Percentiles rank a stretch among this genome's conserved stretches.
Evolutionary conservation across 306 rosid genomes (phyloP).

Genomic region (Casuarina equisetifolia): DNA sequence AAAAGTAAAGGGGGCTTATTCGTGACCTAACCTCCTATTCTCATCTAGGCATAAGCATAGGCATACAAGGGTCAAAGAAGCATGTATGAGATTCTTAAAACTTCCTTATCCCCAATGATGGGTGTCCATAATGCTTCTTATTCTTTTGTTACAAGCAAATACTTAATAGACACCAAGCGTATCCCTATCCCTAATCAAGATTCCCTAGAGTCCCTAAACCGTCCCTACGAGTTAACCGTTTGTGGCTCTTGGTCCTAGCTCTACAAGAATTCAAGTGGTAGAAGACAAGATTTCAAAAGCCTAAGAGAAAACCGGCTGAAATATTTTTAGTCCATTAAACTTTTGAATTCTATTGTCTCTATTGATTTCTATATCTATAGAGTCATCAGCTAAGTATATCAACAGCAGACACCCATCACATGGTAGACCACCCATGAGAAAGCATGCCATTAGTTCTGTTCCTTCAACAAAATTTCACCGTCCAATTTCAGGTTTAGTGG

Average conservation of each 20-base stretch:
- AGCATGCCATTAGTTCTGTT: no score
- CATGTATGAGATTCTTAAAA: conserved; percentile 13
- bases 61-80: not conserved
- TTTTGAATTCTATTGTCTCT: no score
- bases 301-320: not conserved
- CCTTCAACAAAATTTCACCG: no score
- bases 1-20: no score
- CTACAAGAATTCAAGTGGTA: not conserved
- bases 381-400: no score
- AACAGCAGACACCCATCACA: no score
- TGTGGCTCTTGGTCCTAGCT: not conserved
- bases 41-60: not conserved
- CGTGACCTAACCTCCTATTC: not conserved
- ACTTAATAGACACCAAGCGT: conserved; percentile 16
- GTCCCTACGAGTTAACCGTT: conserved; percentile 2
- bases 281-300: not conserved
- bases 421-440: no score
- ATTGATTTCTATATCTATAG: no score
- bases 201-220: not conserved
- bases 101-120: not conserved
- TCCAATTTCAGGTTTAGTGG: no score
- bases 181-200: not conserved
- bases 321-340: not conserved
- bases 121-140: conserved; percentile 20
- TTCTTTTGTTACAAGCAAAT: conserved; percentile 13